Evolutionary conservation across 2,329 filamentous ascomycete species (phyloP).

Genomic region (Pseudofabraea citricarpa): DNA sequence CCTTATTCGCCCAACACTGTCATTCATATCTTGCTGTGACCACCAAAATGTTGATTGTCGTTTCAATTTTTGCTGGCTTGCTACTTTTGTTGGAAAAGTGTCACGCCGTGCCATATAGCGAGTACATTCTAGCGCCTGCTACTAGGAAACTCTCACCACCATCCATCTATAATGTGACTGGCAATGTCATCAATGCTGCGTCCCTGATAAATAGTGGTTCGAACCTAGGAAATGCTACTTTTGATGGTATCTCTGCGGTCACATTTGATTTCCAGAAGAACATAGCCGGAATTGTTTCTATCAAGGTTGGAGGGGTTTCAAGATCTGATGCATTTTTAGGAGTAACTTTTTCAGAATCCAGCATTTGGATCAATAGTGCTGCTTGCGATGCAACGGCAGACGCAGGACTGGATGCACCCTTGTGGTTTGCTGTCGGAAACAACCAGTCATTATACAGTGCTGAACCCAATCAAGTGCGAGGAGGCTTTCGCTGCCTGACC

Average conservation of each 20-base stretch:
- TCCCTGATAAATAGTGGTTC: conserved; percentile 6
- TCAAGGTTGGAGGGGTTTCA: conserved; percentile 24
- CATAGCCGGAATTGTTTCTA: conserved; percentile 32
- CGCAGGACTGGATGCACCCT: conserved; percentile 38
- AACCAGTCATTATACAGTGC: conserved; percentile 35
- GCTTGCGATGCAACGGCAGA: conserved; percentile 41
- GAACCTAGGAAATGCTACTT: conserved; percentile 11
- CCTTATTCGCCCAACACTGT: no score
- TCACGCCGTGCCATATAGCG: conserved; percentile 24
- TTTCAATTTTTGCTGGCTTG: no score
- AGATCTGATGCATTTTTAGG: conserved; percentile 28
- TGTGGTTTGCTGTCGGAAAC: conserved; percentile 38
- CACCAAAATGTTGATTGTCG: no score
- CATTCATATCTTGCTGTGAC: no score
- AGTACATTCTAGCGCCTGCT: conserved; percentile 30
- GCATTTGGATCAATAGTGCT: conserved; percentile 41
- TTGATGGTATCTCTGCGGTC: conserved; percentile 28
- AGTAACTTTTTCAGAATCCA: conserved; percentile 34
- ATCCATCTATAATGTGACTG: conserved; percentile 25
- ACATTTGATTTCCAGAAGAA: conserved; percentile 35
- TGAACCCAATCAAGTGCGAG: conserved; percentile 35
- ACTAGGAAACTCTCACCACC: conserved; percentile 23
- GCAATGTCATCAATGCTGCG: conserved; percentile 21
- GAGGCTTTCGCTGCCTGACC: conserved; percentile 41
- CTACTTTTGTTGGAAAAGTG: no score